Evolutionary conservation across 2,329 filamentous ascomycete genomes (phyloP), one percentile per base, ranked within the genome.

Genomic region (Camillea tinctor): DNA sequence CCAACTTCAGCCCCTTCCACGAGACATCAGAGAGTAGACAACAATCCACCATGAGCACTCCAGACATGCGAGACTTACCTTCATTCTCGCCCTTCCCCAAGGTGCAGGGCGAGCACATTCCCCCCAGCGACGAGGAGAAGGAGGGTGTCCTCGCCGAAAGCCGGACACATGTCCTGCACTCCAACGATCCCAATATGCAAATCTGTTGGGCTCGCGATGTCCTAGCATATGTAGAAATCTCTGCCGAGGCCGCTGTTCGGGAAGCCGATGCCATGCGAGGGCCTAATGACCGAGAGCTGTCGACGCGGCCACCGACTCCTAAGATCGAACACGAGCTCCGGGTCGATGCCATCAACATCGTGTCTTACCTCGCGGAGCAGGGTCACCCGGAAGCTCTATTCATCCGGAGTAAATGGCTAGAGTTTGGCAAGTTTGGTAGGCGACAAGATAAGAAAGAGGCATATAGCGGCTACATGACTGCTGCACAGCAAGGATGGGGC

Each of bases 191-290:
- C 54, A 89, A 96, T 68, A 96, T 96, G 87, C 95, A 99, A 79
- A 84, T 99, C 70, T 92, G 92, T 62, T 99, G 95, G 95, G 94
- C 95, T 49, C 91, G 96, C 72, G 95, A 98, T 76, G 89, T 93
- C 51, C 83, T 99, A 60, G 87, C 88, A 56, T 97, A 93, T 81
- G 92, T 94, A 30, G 94, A 97, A 71, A 88, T 93, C 59, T 86
- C 91, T 54, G 85, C 89, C 71, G 89, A 96, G 68, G 89, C 93
- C 61, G 87, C 90, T 69, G 80, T 87, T 61, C 87, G 92, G 59
- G 84, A 93, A 50, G 74, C 75, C 64, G 71, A 75, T 61, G 57
- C 72, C 63, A n/a, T 73, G 62, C 72, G 77, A 71, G 55, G 40
- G 13, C 53, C 64, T 3, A 70, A 66, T 51, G 73, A 73, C 19